Conservation (phyloP, 192 early-diverging fungal species). For the Allomyces macrogynus region DNA sequence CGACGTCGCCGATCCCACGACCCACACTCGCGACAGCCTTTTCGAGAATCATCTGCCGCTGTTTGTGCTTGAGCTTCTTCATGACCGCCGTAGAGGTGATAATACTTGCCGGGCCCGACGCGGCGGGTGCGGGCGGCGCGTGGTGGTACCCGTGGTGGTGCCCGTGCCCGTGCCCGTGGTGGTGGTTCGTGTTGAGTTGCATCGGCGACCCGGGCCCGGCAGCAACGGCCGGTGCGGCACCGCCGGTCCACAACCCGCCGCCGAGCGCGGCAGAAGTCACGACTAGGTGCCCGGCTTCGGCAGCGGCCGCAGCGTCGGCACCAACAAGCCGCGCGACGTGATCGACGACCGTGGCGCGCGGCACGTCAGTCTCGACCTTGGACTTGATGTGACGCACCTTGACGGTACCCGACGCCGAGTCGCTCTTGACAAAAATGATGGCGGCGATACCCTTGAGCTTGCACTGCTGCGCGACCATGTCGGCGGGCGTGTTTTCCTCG, state of each 20-base stretch:
- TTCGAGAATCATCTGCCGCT: neutral
- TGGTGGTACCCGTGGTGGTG: too few species aligned
- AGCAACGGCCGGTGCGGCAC: too few species aligned
- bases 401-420: neutral
- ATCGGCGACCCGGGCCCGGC: too few species aligned
- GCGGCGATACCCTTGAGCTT: neutral
- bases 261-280: too few species aligned
- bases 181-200: too few species aligned
- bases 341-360: too few species aligned
- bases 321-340: too few species aligned
- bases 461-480: neutral
- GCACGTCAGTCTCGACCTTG: neutral
- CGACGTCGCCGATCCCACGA: neutral
- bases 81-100: neutral
- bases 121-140: neutral
- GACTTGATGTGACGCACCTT: neutral
- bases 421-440: neutral
- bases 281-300: too few species aligned
- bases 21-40: neutral
- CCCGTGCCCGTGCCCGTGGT: too few species aligned
- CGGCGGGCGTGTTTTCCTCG: neutral
- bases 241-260: too few species aligned
- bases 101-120: neutral
- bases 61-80: neutral
- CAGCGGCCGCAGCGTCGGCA: too few species aligned